These are phyloP conservation scores for Adiantum capillusveneris DNA, from an alignment of 75 land plant genomes.

Conservation along the genomic window DNA sequence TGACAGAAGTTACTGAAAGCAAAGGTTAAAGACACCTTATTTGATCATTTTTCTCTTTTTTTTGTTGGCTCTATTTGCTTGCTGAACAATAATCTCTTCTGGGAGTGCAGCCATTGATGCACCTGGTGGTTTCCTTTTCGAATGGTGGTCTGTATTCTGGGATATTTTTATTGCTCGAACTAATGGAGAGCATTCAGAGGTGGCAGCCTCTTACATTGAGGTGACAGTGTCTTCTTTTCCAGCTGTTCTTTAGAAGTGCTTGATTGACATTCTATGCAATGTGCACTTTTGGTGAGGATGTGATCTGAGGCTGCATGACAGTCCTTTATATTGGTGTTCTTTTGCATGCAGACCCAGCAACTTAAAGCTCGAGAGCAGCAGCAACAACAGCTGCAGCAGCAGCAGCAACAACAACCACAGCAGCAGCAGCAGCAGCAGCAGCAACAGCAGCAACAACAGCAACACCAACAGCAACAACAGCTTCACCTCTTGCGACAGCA, in stretches of 20 bases:
- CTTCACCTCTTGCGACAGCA: slow-evolving; percentile 36
- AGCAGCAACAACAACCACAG: slow-evolving; percentile 59
- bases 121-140: slow-evolving; percentile 98
- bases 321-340: no score
- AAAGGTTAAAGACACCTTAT: no score
- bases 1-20: no score
- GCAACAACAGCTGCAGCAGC: slow-evolving; percentile 33
- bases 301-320: no score
- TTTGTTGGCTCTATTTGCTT: background rate
- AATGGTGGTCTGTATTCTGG: slow-evolving; percentile 99
- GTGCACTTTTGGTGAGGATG: no score
- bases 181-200: slow-evolving; percentile 98
- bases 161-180: slow-evolving; percentile 97
- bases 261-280: no score
- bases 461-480: slow-evolving; percentile 36
- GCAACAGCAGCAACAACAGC: slow-evolving; percentile 47
- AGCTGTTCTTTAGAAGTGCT: no score
- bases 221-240: no score
- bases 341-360: no score
- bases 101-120: slow-evolving; percentile 82
- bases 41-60: background rate
- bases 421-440: slow-evolving; percentile 56
- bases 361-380: slow-evolving; percentile 17
- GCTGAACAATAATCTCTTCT: background rate
- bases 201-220: slow-evolving; percentile 97